Evolutionary conservation across 176 grass and related monocot species (phyloP), one percentile per base, ranked within the genome.

Genomic region (Canna indica): DNA sequence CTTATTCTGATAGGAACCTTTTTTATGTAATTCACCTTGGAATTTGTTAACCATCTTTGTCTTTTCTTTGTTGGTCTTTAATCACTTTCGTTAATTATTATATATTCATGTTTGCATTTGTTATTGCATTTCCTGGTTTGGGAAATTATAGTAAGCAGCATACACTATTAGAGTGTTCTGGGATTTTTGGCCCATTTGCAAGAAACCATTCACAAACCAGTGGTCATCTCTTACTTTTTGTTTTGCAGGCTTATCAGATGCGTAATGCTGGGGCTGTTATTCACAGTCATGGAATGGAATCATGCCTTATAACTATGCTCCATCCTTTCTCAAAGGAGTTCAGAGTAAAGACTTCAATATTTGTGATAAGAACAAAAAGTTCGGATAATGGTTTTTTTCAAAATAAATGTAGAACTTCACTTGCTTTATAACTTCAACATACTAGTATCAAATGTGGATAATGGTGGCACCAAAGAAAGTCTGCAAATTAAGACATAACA

Each of bases 211-310:
- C 41, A 39, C 13, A 59, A 24, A 8, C n/a, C 15, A 9, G 2
- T 25, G 26, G 42, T 73, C 47, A 16, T 3, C 65, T 34, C 56
- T 65, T 59, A 73, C 18, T 64, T 16, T 36, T 18, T 20, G 28
- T 71, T 83, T 74, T 79, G 36, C 64, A 97, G 93, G 72, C 93
- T 24, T 97, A 97, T 84, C 78, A 81, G 33, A 97, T 90, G 93
- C 80, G 88, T 53, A 88, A 77, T 81, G 88, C 93, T 97, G 93
- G 93, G 73, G 93, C 88, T 71, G 83, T 89, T 62, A 97, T 97
- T 83, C 93, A 97, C 72, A 97, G 93, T 63, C 93, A 97, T 83
- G 93, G 93, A 26, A 97, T 97, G 79, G 93, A 92, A 73, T 85
- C 88, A 68, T 97, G 93, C 79, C 76, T 96, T 12, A 86, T 83